phyloP scores from a whole-genome alignment of 768 basidiomycete species.

The Suillus clintonianus region DNA sequence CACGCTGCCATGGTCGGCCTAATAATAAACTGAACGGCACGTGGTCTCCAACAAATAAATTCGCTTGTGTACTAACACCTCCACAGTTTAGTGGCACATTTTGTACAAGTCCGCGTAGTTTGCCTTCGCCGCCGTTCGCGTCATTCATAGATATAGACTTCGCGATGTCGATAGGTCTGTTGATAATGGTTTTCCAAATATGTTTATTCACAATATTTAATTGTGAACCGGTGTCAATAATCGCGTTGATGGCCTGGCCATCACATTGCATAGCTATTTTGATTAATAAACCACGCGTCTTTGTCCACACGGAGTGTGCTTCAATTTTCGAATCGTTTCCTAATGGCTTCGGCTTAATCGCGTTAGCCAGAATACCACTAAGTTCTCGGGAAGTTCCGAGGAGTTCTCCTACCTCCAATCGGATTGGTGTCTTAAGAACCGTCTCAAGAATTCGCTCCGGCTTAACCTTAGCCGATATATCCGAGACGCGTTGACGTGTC shows the following conservation, averaged over 20 bases:
- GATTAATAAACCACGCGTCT: conserved; percentile 1
- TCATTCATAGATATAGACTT: conserved; percentile 24
- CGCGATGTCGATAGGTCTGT: conserved; percentile 14
- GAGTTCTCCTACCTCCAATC: background rate
- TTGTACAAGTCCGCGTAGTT: conserved; percentile 20
- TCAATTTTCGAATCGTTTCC: background rate
- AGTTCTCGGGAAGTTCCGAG: conserved; percentile 4
- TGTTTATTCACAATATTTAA: conserved; percentile 21
- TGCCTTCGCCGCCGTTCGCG: conserved; percentile 28
- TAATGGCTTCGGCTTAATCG: background rate
- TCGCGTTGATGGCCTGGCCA: conserved; percentile 11
- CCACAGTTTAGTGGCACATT: conserved; percentile 24
- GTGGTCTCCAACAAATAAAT: conserved; percentile 22
- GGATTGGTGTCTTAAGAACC: background rate
- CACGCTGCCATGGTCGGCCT: conserved; percentile 26
- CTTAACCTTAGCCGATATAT: background rate
- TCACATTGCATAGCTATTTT: conserved; percentile 8
- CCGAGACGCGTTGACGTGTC: background rate
- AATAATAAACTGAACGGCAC: conserved; percentile 20
- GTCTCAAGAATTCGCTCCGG: background rate
- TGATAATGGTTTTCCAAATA: conserved; percentile 6
- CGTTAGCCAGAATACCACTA: background rate
- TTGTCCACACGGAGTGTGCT: background rate
- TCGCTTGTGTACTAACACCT: conserved; percentile 15
- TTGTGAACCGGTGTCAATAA: conserved; percentile 32